Evolutionary conservation across 148 eudicot species (phyloP).

Genomic region (Gaultheria prostrata): DNA sequence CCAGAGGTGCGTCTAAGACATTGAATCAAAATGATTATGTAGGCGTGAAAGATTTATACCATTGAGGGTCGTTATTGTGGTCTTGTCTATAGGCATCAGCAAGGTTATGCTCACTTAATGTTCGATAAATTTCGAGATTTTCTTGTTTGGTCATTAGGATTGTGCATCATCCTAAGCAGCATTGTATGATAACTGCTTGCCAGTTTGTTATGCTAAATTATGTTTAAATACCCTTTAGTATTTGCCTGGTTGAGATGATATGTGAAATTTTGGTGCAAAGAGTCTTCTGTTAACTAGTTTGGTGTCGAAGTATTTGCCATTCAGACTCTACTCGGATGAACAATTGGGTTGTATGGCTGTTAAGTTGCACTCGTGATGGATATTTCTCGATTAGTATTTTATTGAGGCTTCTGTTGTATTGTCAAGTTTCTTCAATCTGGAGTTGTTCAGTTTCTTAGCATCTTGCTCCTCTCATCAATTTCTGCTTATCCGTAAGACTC

Average conservation of each 20-base stretch:
- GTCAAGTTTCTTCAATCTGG: neutral
- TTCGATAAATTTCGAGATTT: neutral
- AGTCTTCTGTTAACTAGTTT: neutral
- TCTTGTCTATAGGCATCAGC: conserved; percentile 22
- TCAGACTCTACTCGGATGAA: conserved; percentile 3
- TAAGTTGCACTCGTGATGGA: neutral
- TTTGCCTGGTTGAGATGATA: neutral
- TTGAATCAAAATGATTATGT: neutral
- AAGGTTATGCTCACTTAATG: conserved; percentile 13
- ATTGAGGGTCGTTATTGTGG: conserved; percentile 15
- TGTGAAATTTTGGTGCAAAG: neutral
- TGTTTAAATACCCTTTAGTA: neutral
- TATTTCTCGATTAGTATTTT: neutral
- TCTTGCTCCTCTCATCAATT: neutral
- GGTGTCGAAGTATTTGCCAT: neutral
- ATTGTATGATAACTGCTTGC: neutral
- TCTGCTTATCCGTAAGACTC: neutral
- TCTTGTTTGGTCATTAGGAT: conserved; percentile 19
- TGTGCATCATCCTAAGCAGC: conserved; percentile 14
- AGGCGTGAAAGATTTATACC: conserved; percentile 9
- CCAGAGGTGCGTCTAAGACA: neutral
- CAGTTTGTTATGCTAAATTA: conserved; percentile 9
- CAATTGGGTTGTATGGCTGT: neutral
- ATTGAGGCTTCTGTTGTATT: conserved; percentile 1
- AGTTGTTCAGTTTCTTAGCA: neutral